Conservation (phyloP, 2,329 filamentous ascomycete species). For the Fusarium humuli region DNA sequence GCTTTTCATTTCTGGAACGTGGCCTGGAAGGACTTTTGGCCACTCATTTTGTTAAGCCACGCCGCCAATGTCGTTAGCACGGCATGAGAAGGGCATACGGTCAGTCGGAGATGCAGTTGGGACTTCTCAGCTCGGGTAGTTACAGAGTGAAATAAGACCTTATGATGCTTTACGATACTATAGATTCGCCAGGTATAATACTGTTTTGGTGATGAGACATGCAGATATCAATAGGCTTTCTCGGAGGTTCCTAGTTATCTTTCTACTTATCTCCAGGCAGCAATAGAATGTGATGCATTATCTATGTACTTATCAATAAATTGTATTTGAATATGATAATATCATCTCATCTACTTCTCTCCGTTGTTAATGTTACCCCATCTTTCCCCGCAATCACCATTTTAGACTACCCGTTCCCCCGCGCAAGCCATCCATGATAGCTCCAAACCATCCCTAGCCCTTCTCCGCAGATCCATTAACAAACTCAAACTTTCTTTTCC, state of each 20-base stretch:
- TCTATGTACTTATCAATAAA: neutral
- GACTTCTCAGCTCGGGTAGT: conserved; percentile 12
- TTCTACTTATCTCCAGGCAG: neutral
- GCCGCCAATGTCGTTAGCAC: conserved; percentile 9
- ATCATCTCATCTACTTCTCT: neutral
- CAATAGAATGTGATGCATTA: neutral
- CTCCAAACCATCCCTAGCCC: neutral
- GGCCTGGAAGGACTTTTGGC: conserved; percentile 2
- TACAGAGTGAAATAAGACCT: conserved; percentile 11
- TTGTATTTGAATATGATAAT: neutral
- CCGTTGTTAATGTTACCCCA: conserved; percentile 24
- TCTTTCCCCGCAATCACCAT: conserved; percentile 40
- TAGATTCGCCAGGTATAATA: neutral
- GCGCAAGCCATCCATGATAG: conserved; percentile 27
- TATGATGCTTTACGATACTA: neutral
- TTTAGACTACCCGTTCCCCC: conserved; percentile 39
- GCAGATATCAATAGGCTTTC: conserved; percentile 5
- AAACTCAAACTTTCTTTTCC: conserved; percentile 1
- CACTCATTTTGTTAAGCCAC: conserved; percentile 22
- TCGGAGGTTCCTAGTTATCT: neutral
- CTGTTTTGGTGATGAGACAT: conserved; percentile 9
- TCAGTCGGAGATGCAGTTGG: neutral
- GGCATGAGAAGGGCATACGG: neutral
- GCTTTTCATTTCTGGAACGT: conserved; percentile 26
- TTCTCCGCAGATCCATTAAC: conserved; percentile 18